Evolutionary conservation across 257 asterid species (phyloP), one percentile per base, ranked within the genome.

Genomic region (Plantago ovata): DNA sequence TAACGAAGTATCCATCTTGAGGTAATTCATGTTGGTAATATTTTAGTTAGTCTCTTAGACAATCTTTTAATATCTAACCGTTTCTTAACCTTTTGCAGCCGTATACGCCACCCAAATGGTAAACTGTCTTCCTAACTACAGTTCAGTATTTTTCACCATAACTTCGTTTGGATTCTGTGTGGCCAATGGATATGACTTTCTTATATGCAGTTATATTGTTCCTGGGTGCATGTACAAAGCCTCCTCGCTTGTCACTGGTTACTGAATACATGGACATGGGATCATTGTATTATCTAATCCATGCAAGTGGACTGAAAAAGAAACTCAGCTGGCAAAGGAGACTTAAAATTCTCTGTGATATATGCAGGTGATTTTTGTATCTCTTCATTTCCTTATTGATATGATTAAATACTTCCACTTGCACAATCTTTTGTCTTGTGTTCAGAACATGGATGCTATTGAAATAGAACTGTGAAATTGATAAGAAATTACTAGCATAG

Each of bases 211-310:
- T 90, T 62, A 90, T 90, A 70, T 61, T 90, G 64, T 90, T 90
- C 74, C 90, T 84, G 22, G 98, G 98, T 62, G 98, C 95, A 60
- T 90, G 97, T 72, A 86, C 90, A 40, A 75, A 74, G 67, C 96
- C 97, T 53, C 96, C 96, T 9, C 96, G 82, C 55, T 81, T 90
- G 52, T 90, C 97, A 69, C 55, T 90, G 70, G 84, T 86, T 55
- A 90, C 96, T 3, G 96, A 90, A 65, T 86, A 79, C 62, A 86
- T 90, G 97, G 96, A 90, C 69, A 81, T 86, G 97, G 95, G 97
- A 54, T 86, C 97, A 40, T 72, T 90, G 42, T 86, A 90, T 72
- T 82, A 77, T 77, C 78, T 90, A 60, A 86, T 90, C 79, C 97
- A 86, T 39, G 77, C 79, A 58, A 84, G 95, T 72, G 91, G 88